phyloP scores from a whole-genome alignment of 768 basidiomycete species.

The Naganishia vaughanmartiniae region DNA sequence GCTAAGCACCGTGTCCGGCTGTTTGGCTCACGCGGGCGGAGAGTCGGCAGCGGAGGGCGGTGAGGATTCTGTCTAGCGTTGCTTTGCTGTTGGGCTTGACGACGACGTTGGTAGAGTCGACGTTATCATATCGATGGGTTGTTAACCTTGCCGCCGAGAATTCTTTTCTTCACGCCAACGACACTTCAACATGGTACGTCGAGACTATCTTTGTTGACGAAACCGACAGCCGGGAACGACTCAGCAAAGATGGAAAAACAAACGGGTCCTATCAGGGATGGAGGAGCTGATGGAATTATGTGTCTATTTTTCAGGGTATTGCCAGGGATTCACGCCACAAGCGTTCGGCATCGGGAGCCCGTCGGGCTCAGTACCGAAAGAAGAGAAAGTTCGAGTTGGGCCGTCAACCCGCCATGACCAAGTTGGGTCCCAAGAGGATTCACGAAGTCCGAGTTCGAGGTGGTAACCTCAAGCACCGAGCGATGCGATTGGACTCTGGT shows the following conservation, averaged over 20 bases:
- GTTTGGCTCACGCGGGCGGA: not conserved
- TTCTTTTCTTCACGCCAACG: slow-evolving; percentile 21
- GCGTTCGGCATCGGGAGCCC: slow-evolving; percentile 74
- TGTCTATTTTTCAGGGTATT: slow-evolving; percentile 63
- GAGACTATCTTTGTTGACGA: slow-evolving; percentile 9
- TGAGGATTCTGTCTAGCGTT: not conserved
- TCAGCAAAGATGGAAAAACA: not conserved
- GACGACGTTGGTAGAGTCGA: not conserved
- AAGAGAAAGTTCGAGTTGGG: slow-evolving; percentile 99
- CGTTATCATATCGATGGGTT: slow-evolving; percentile 2
- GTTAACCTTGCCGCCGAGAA: slow-evolving; percentile 9
- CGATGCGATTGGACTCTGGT: slow-evolving; percentile 90
- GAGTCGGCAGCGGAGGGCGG: not conserved
- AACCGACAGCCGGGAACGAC: slow-evolving; percentile 5
- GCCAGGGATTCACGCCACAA: slow-evolving; percentile 96
- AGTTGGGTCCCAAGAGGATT: slow-evolving; percentile 90
- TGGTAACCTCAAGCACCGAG: slow-evolving; percentile 91
- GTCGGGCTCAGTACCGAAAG: slow-evolving; percentile 67
- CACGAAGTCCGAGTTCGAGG: slow-evolving; percentile 94
- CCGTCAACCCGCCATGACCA: slow-evolving; percentile 95
- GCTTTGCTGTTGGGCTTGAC: slow-evolving; percentile 1
- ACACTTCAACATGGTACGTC: slow-evolving; percentile 27
- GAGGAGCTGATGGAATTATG: slow-evolving; percentile 15
- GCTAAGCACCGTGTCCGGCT: not conserved
- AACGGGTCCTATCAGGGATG: not conserved